These are phyloP conservation scores for Microthlaspi erraticum DNA, from an alignment of 345 rosid species.

Conservation along the genomic window DNA sequence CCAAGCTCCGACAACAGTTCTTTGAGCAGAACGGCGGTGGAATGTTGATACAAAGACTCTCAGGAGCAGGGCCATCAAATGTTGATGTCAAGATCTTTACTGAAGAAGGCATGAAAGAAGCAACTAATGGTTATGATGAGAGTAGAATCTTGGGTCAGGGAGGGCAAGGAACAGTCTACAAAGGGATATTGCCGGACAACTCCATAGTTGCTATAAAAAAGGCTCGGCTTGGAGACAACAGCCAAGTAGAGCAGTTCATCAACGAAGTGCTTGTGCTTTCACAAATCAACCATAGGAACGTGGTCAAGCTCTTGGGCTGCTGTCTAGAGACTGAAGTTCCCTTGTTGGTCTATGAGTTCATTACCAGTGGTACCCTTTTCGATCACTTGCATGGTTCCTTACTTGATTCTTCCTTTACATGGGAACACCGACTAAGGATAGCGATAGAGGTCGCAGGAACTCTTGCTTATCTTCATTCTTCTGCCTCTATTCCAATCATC, in stretches of 20 bases:
- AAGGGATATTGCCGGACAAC: constrained; percentile 39
- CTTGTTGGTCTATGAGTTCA: constrained; percentile 43
- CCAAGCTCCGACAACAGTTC: constrained; percentile 19
- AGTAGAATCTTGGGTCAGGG: constrained; percentile 42
- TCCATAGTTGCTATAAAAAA: constrained; percentile 46
- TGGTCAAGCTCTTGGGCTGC: constrained; percentile 47
- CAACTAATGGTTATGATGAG: constrained; percentile 40
- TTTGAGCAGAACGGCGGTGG: constrained; percentile 26
- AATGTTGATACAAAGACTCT: constrained; percentile 12
- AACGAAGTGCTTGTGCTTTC: constrained; percentile 52
- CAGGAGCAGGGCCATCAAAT: constrained; percentile 25
- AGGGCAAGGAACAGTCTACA: constrained; percentile 50
- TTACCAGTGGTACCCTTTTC: constrained; percentile 40
- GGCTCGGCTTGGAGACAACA: constrained; percentile 38
- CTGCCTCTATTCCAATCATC: constrained; percentile 49
- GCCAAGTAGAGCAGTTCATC: constrained; percentile 48
- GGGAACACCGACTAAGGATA: constrained; percentile 49
- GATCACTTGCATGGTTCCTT: constrained; percentile 39
- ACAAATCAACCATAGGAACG: constrained; percentile 54
- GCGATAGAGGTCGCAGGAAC: constrained; percentile 49
- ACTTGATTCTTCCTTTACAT: constrained; percentile 29
- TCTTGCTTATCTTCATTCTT: constrained; percentile 53
- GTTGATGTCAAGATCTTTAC: constrained; percentile 38
- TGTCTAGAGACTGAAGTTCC: constrained; percentile 46
- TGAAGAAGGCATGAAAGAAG: constrained; percentile 36